Conservation (phyloP, 2,329 filamentous ascomycete genomes). For the Cryphonectria japonica region DNA sequence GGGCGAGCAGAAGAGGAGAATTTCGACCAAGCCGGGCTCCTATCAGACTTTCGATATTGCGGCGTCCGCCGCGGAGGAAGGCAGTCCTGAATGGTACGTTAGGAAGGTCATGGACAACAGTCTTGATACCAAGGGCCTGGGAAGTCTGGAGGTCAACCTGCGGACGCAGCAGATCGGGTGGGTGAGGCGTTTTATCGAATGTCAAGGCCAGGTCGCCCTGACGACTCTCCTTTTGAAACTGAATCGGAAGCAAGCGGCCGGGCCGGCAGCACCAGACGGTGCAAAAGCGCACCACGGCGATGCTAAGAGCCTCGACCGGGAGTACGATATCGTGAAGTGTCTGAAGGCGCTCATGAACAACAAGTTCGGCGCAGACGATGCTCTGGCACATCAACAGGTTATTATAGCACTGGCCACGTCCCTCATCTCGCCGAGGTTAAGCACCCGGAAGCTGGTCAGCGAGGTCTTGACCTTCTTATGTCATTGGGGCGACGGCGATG, state of each 20-base stretch:
- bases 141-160: constrained; percentile 90
- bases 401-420: constrained; percentile 85
- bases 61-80: constrained; percentile 86
- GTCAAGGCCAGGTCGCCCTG: constrained; percentile 93
- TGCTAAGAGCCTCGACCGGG: constrained; percentile 84
- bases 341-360: constrained; percentile 98
- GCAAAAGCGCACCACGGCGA: constrained; percentile 43
- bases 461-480: constrained; percentile 96
- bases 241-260: constrained; percentile 81
- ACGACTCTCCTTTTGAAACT: constrained; percentile 93
- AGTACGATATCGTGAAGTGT: constrained; percentile 98
- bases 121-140: constrained; percentile 87
- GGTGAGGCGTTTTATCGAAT: constrained; percentile 96
- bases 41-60: constrained; percentile 68
- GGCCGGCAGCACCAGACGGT: constrained; percentile 66
- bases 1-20: constrained; percentile 86
- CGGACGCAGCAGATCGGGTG: constrained; percentile 96
- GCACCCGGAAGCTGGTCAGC: constrained; percentile 91
- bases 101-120: constrained; percentile 95
- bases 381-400: constrained; percentile 85
- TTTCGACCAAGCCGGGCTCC: constrained; percentile 72
- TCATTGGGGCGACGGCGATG: constrained; percentile 84
- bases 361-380: constrained; percentile 97
- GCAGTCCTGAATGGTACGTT: constrained; percentile 97
- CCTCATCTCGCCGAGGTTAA: constrained; percentile 84